Evolutionary conservation across 148 eudicot species (phyloP).

Genomic region (Mesembryanthemum crystallinum): DNA sequence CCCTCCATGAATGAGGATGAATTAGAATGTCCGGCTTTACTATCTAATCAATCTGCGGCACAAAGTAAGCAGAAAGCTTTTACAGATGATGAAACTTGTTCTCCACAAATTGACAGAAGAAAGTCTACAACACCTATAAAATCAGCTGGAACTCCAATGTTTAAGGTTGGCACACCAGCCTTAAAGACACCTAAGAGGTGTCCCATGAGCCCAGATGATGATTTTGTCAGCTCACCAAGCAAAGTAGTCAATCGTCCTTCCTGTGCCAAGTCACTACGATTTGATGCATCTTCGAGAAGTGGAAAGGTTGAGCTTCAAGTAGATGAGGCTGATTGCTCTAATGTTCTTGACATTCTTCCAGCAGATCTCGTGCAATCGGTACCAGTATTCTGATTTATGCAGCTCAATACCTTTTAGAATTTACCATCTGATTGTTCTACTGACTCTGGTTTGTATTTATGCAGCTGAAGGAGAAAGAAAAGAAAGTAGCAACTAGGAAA

Average conservation of each 20-base stretch:
- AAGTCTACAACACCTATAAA: constrained; percentile 43
- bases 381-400: constrained; percentile 5
- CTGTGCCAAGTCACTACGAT: constrained; percentile 56
- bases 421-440: neutral
- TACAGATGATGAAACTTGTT: neutral
- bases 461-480: constrained; percentile 71
- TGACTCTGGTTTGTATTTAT: constrained; percentile 5
- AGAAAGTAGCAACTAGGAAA: constrained; percentile 46
- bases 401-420: neutral
- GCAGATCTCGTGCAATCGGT: constrained; percentile 63
- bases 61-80: constrained; percentile 30
- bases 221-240: constrained; percentile 26
- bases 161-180: constrained; percentile 42
- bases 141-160: constrained; percentile 19
- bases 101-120: neutral
- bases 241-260: constrained; percentile 44
- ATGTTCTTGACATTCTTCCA: constrained; percentile 63
- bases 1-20: constrained; percentile 1
- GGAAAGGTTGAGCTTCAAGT: constrained; percentile 36
- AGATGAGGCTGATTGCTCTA: constrained; percentile 31
- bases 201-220: constrained; percentile 47
- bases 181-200: constrained; percentile 49
- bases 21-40: neutral
- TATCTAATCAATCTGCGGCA: constrained; percentile 21
- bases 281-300: constrained; percentile 50